Evolutionary conservation across 2,329 filamentous ascomycete species (phyloP).

Genomic region (Gnomoniopsis smithogilvyi): DNA sequence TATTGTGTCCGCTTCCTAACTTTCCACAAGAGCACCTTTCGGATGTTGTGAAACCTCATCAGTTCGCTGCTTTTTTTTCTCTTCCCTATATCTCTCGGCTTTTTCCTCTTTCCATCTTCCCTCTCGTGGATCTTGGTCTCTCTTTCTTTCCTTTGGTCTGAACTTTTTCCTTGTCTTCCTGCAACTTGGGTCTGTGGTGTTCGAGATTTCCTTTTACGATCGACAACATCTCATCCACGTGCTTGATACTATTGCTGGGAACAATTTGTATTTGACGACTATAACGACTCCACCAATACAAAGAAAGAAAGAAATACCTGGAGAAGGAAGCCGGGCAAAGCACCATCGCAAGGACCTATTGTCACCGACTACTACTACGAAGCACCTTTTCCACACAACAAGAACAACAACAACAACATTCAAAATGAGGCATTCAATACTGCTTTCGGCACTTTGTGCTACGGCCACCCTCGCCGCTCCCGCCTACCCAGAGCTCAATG

Average conservation of each 20-base stretch:
- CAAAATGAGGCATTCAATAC: slow-evolving; percentile 49
- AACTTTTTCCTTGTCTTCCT: slow-evolving; percentile 7
- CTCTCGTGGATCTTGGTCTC: slow-evolving; percentile 8
- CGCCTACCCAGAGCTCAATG: slow-evolving; percentile 42
- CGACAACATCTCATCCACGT: neutral
- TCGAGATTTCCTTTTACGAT: neutral
- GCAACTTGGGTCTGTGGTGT: slow-evolving; percentile 7
- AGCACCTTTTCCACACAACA: slow-evolving; percentile 7
- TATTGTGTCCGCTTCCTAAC: slow-evolving; percentile 3
- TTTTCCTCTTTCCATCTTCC: slow-evolving; percentile 6
- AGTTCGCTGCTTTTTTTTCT: slow-evolving; percentile 11
- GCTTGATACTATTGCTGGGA: neutral
- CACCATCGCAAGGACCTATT: slow-evolving; percentile 8
- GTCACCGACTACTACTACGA: neutral
- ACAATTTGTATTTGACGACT: neutral
- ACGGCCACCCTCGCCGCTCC: slow-evolving; percentile 40
- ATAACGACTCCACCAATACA: neutral
- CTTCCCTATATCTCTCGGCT: neutral
- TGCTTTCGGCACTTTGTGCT: slow-evolving; percentile 44
- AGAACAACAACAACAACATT: slow-evolving; percentile 8
- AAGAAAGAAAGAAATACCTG: neutral
- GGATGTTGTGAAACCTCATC: slow-evolving; percentile 6
- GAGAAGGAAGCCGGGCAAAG: neutral
- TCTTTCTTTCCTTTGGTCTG: slow-evolving; percentile 8
- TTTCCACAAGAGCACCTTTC: neutral